These are phyloP conservation scores for Mycosarcoma mackinlayi DNA, from an alignment of 1,284 basidiomycete genomes.

Conservation along the genomic window DNA sequence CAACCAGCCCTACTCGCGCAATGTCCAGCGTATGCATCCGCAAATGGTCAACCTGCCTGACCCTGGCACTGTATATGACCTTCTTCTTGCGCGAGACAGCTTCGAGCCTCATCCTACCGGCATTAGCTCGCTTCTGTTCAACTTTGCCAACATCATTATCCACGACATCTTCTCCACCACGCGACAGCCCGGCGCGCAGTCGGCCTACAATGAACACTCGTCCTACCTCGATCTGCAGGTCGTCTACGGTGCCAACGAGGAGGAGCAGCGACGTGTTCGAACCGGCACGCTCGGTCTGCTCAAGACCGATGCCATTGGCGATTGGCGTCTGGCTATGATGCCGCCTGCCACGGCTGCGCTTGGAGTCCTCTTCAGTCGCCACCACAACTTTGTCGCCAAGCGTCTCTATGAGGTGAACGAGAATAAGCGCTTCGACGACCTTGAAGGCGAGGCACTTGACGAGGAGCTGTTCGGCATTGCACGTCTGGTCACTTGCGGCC, in stretches of 20 bases:
- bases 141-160: slow-evolving; percentile 62
- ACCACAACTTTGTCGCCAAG: slow-evolving; percentile 82
- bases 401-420: slow-evolving; percentile 73
- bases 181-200: slow-evolving; percentile 23
- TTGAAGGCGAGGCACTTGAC: slow-evolving; percentile 47
- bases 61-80: slow-evolving; percentile 47
- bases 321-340: slow-evolving; percentile 73
- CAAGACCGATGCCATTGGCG: slow-evolving; percentile 46
- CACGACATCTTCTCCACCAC: slow-evolving; percentile 62
- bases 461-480: slow-evolving; percentile 55
- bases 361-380: slow-evolving; percentile 74
- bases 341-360: slow-evolving; percentile 78
- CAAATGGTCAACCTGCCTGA: slow-evolving; percentile 42
- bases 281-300: slow-evolving; percentile 34
- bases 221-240: slow-evolving; percentile 82
- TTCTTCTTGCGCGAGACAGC: slow-evolving; percentile 37
- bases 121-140: slow-evolving; percentile 57
- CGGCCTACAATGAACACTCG: slow-evolving; percentile 75
- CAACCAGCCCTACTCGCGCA: slow-evolving; percentile 43
- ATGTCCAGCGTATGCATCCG: slow-evolving; percentile 36
- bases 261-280: slow-evolving; percentile 32
- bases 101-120: slow-evolving; percentile 54
- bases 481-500: slow-evolving; percentile 47
- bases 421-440: slow-evolving; percentile 33
- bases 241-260: slow-evolving; percentile 71